These are phyloP conservation scores for Pseudogymnoascus sp. DNA, from an alignment of 2,329 filamentous ascomycete species.

Conservation along the genomic window DNA sequence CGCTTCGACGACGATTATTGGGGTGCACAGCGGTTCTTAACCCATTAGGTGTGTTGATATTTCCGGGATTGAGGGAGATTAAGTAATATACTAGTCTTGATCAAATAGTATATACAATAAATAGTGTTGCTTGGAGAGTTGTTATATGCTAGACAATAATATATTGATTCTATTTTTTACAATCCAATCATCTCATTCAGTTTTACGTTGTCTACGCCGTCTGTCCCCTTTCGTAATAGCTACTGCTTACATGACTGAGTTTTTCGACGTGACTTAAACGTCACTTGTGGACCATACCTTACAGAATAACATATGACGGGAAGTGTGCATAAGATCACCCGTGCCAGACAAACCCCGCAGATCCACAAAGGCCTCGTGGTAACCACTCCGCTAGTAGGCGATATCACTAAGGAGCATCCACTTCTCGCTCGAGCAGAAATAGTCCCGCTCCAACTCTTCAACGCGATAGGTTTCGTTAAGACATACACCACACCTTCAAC, in stretches of 20 bases:
- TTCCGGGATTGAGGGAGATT: not conserved
- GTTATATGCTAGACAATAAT: not conserved
- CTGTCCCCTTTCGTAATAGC: not conserved
- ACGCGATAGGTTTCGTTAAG: too few relatives aligned
- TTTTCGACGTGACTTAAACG: not conserved
- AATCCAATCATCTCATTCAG: not conserved
- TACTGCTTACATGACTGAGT: not conserved
- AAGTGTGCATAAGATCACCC: too few relatives aligned
- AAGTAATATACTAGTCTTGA: not conserved
- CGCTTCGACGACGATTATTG: not conserved
- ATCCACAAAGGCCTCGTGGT: not conserved
- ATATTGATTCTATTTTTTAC: not conserved
- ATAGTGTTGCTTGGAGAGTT: not conserved
- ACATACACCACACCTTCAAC: not conserved
- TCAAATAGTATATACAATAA: not conserved
- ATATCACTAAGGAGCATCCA: not conserved
- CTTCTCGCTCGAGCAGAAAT: not conserved
- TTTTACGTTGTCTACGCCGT: not conserved
- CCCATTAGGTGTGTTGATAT: not conserved
- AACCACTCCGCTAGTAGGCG: not conserved
- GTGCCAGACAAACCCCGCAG: not conserved
- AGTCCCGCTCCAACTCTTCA: not conserved
- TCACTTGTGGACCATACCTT: not conserved
- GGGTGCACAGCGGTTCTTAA: not conserved
- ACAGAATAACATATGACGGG: not conserved